A percentile compares a stretch with the other conserved stretches of the same genome.
phyloP scores from a whole-genome alignment of 306 rosid genomes.

The Trifolium fragiferum region DNA sequence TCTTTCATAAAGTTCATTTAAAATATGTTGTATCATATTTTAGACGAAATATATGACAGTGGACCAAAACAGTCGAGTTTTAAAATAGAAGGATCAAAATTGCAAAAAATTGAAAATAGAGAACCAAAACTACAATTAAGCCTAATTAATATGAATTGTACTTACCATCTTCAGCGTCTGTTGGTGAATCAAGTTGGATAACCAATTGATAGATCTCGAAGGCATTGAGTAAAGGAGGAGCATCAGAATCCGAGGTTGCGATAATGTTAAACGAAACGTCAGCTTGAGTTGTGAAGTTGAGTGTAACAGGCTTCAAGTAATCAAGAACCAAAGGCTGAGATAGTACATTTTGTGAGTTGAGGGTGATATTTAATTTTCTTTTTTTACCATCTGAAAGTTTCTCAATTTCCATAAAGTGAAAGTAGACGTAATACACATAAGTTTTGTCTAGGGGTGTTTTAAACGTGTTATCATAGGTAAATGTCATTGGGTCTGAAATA shows the following conservation, averaged over 20 bases:
- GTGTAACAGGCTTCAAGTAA: conserved; percentile 41
- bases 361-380: conserved; percentile 42
- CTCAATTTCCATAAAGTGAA: conserved; percentile 56
- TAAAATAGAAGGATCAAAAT: too few species aligned
- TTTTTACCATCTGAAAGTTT: conserved; percentile 38
- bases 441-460: not conserved
- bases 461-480: not conserved
- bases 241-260: conserved; percentile 37
- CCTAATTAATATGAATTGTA: too few species aligned
- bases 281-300: not conserved
- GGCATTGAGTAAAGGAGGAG: conserved; percentile 63
- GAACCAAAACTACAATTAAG: too few species aligned
- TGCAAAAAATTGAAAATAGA: too few species aligned
- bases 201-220: conserved; percentile 36
- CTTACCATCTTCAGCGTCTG: not conserved
- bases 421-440: conserved; percentile 27
- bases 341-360: conserved; percentile 27
- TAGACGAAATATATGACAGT: too few species aligned
- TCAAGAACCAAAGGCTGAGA: conserved; percentile 30
- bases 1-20: too few species aligned
- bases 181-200: not conserved
- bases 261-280: not conserved
- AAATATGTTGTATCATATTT: too few species aligned
- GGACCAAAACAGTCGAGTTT: too few species aligned
- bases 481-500: not conserved